These are phyloP conservation scores for Talaromyces sp. DNA, from an alignment of 2,329 filamentous ascomycete species.

Conservation along the genomic window DNA sequence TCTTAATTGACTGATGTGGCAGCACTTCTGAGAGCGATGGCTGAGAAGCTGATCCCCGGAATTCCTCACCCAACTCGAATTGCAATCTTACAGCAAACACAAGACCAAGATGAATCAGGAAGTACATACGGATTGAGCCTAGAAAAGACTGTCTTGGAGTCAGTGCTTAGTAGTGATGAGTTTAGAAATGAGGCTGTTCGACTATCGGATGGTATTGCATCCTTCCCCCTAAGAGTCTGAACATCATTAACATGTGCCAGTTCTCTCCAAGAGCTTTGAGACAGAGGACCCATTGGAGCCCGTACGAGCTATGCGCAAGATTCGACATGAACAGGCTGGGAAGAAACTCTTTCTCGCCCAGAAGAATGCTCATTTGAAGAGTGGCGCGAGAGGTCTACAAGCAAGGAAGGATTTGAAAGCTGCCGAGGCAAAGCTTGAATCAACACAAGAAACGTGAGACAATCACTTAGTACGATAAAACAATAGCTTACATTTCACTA, in stretches of 20 bases:
- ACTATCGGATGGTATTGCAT: conserved; percentile 60
- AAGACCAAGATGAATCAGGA: conserved; percentile 31
- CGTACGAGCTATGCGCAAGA: conserved; percentile 61
- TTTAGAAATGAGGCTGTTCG: conserved; percentile 57
- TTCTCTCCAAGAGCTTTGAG: conserved; percentile 64
- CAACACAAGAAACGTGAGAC: conserved; percentile 57
- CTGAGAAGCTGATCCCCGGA: conserved; percentile 76
- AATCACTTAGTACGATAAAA: neutral
- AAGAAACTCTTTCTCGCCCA: conserved; percentile 68
- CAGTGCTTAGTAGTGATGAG: conserved; percentile 62
- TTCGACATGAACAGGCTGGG: conserved; percentile 65
- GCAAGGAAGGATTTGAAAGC: conserved; percentile 74
- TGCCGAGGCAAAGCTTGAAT: conserved; percentile 67
- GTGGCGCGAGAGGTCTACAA: conserved; percentile 73
- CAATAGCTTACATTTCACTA: conserved; percentile 5
- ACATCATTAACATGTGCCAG: conserved; percentile 32
- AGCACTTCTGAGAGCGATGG: conserved; percentile 75
- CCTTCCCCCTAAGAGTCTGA: no score
- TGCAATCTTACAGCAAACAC: conserved; percentile 70
- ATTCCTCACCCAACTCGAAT: conserved; percentile 68
- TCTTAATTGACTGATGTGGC: neutral
- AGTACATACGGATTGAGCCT: conserved; percentile 12
- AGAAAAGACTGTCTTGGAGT: conserved; percentile 62
- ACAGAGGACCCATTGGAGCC: conserved; percentile 59
- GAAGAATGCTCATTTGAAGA: conserved; percentile 73